Evolutionary conservation across 2,329 filamentous ascomycete genomes (phyloP).

Genomic region (Paecilomyces variotii): DNA sequence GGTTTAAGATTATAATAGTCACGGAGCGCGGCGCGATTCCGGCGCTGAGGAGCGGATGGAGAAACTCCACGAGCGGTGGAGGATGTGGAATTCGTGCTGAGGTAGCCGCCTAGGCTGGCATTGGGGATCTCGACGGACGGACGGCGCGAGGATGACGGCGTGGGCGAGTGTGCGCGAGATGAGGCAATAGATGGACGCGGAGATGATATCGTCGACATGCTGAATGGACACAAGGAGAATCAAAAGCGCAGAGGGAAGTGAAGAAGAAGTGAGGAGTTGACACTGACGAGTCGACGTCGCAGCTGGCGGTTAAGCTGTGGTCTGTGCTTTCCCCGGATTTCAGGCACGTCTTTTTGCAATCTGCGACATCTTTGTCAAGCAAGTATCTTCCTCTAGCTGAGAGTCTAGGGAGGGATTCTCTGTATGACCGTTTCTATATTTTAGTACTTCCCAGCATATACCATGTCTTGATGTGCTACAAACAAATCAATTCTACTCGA

Average conservation of each 20-base stretch:
- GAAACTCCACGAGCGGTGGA: slow-evolving; percentile 35
- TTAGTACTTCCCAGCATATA: background rate
- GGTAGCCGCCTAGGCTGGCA: background rate
- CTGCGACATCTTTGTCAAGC: no score
- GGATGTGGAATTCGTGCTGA: slow-evolving; percentile 44
- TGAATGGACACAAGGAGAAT: slow-evolving; percentile 3
- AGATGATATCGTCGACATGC: slow-evolving; percentile 54
- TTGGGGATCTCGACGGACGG: slow-evolving; percentile 58
- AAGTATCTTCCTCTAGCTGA: no score
- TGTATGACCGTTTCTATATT: background rate
- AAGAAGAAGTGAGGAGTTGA: background rate
- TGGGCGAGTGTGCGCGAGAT: slow-evolving; percentile 45
- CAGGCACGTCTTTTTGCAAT: background rate
- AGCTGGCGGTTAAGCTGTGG: slow-evolving; percentile 16
- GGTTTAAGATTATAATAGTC: slow-evolving; percentile 86
- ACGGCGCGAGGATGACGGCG: slow-evolving; percentile 67
- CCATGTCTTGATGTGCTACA: background rate
- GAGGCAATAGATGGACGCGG: slow-evolving; percentile 52
- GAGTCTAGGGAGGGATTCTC: no score
- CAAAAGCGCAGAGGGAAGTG: background rate
- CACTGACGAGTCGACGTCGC: slow-evolving; percentile 5
- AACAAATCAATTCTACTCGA: background rate
- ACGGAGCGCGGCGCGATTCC: slow-evolving; percentile 78
- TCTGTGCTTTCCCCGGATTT: slow-evolving; percentile 15
- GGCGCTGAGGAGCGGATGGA: slow-evolving; percentile 35